phyloP scores from a whole-genome alignment of 1,139 yeast species.

The Pichia kudriavzevii region DNA sequence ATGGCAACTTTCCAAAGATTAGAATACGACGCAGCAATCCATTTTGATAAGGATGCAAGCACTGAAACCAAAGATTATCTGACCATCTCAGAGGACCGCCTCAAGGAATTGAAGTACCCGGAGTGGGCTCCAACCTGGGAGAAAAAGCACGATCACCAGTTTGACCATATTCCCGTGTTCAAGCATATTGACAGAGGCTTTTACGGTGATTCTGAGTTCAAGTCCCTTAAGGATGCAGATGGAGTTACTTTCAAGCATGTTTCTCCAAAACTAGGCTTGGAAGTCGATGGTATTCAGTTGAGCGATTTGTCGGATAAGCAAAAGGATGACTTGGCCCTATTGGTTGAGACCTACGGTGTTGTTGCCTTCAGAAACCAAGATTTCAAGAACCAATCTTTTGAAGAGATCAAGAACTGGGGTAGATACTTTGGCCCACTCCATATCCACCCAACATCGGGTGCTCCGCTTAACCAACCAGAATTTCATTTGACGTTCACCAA shows the following conservation, averaged over 20 bases:
- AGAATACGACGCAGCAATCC: slow-evolving; percentile 10
- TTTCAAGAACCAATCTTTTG: slow-evolving; percentile 49
- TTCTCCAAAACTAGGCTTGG: slow-evolving; percentile 63
- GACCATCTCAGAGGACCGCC: slow-evolving; percentile 14
- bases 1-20: slow-evolving; percentile 10
- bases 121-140: slow-evolving; percentile 39
- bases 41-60: slow-evolving; percentile 10
- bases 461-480: slow-evolving; percentile 52
- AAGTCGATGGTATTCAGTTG: slow-evolving; percentile 50
- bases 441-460: slow-evolving; percentile 65
- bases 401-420: slow-evolving; percentile 45
- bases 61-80: slow-evolving; percentile 8
- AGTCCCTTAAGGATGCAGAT: slow-evolving; percentile 40
- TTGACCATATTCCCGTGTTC: slow-evolving; percentile 32
- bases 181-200: slow-evolving; percentile 47
- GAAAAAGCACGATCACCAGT: slow-evolving; percentile 26
- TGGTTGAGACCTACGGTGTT: slow-evolving; percentile 61
- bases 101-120: slow-evolving; percentile 12
- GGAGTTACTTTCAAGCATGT: slow-evolving; percentile 28
- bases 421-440: slow-evolving; percentile 63
- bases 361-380: slow-evolving; percentile 62
- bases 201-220: slow-evolving; percentile 48
- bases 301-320: slow-evolving; percentile 44
- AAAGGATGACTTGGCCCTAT: slow-evolving; percentile 57
- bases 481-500: slow-evolving; percentile 55